A percentile compares a stretch with the other conserved stretches of the same genome.
These are phyloP conservation scores for Penicillium sp. DNA, from an alignment of 2,329 filamentous ascomycete genomes.

Conservation along the genomic window DNA sequence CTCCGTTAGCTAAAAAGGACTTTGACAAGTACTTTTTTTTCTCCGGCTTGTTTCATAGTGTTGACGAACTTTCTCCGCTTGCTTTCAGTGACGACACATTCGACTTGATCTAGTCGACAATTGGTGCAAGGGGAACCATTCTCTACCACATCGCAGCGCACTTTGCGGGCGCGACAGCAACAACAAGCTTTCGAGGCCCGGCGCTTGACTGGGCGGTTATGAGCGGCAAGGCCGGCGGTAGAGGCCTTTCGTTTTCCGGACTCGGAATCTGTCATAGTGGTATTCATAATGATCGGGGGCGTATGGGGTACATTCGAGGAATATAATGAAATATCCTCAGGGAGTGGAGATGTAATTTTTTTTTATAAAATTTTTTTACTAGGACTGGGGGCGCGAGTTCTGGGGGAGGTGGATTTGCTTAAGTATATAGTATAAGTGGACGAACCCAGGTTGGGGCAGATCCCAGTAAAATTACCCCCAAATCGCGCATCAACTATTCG, in stretches of 20 bases:
- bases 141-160: slow-evolving; percentile 91
- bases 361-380: slow-evolving; percentile 6
- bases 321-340: slow-evolving; percentile 2
- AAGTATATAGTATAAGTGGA: slow-evolving; percentile 22
- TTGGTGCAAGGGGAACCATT: slow-evolving; percentile 82
- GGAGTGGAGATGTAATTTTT: slow-evolving; percentile 26
- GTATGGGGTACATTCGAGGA: slow-evolving; percentile 22
- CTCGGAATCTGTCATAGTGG: slow-evolving; percentile 34
- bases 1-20: slow-evolving; percentile 11
- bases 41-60: not conserved
- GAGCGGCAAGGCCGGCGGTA: slow-evolving; percentile 55
- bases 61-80: slow-evolving; percentile 64
- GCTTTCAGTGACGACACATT: slow-evolving; percentile 70
- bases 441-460: slow-evolving; percentile 14
- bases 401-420: slow-evolving; percentile 32
- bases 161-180: slow-evolving; percentile 84
- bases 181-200: slow-evolving; percentile 90
- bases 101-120: slow-evolving; percentile 62
- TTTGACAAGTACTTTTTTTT: not conserved
- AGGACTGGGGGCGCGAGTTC: slow-evolving; percentile 19
- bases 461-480: slow-evolving; percentile 8
- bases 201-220: slow-evolving; percentile 67
- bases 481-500: slow-evolving; percentile 6
- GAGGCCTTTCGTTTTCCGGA: slow-evolving; percentile 58
- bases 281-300: slow-evolving; percentile 16